phyloP scores from a whole-genome alignment of 2,329 filamentous ascomycete genomes.

The Fusarium pseudoanthophilum region DNA sequence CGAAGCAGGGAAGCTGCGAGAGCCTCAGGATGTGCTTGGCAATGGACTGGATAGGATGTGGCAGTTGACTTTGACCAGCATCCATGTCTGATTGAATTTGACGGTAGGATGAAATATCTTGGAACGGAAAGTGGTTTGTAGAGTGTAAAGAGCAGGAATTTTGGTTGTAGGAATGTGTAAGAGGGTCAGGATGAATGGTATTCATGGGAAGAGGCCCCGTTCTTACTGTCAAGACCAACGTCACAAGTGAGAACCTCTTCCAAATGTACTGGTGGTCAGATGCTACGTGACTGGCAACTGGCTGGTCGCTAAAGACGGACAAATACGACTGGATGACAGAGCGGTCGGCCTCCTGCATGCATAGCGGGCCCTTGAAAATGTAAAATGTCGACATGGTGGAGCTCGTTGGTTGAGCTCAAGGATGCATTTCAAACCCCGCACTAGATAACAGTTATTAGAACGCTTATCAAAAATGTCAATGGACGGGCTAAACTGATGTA shows the following conservation, averaged over 20 bases:
- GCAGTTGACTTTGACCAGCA: fast-evolving
- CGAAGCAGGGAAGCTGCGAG: background rate
- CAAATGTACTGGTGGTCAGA: background rate
- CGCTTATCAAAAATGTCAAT: fast-evolving
- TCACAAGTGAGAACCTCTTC: background rate
- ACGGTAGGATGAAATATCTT: no score
- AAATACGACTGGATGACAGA: no score
- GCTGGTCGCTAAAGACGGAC: background rate
- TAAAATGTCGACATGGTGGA: background rate
- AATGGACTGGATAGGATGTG: background rate
- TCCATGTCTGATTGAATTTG: background rate
- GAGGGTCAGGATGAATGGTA: background rate
- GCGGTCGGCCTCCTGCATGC: background rate
- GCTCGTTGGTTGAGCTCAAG: background rate
- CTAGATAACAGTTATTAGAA: no score
- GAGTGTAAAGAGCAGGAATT: background rate
- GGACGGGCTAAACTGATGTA: background rate
- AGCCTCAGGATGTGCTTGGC: background rate
- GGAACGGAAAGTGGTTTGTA: no score
- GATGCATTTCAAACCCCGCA: background rate
- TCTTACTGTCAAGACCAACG: background rate
- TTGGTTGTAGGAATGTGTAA: no score
- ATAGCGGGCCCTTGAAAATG: background rate
- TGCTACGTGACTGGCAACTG: no score
- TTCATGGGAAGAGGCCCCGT: no score